A percentile compares a stretch with the other conserved stretches of the same genome.
phyloP scores from a whole-genome alignment of 768 basidiomycete genomes.

The Sistotremastrum suecicum region DNA sequence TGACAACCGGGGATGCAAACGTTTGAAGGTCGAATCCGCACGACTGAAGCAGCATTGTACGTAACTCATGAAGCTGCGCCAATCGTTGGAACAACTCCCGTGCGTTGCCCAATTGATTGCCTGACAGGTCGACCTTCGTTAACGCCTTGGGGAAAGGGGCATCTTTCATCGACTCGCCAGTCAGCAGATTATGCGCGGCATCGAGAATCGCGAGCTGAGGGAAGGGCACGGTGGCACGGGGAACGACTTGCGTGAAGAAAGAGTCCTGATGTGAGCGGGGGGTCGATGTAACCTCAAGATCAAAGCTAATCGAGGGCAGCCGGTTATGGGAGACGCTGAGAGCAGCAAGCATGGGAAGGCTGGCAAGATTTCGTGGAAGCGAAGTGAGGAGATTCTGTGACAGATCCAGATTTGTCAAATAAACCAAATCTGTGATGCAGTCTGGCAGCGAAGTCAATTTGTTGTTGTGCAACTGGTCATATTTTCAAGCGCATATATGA shows the following conservation, averaged over 20 bases:
- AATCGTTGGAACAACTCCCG: constrained; percentile 17
- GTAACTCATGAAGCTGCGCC: constrained; percentile 40
- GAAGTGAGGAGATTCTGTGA: constrained; percentile 55
- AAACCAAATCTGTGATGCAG: constrained; percentile 52
- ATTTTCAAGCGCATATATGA: not conserved
- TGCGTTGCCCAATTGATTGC: constrained; percentile 43
- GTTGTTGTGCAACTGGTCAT: constrained; percentile 58
- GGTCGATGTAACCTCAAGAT: constrained; percentile 10
- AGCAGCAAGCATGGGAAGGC: constrained; percentile 49
- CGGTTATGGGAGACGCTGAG: constrained; percentile 65
- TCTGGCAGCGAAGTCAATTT: constrained; percentile 45
- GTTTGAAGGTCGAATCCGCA: not conserved
- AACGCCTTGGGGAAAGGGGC: constrained; percentile 37
- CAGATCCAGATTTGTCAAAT: constrained; percentile 54
- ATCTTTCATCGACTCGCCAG: constrained; percentile 37
- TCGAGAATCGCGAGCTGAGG: constrained; percentile 54
- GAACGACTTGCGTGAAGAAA: constrained; percentile 52
- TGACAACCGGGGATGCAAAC: not conserved
- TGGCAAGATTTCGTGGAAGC: constrained; percentile 50
- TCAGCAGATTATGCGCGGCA: constrained; percentile 53
- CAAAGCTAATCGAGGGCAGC: constrained; percentile 30
- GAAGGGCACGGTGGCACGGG: constrained; percentile 47
- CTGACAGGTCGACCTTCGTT: constrained; percentile 47
- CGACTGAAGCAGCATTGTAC: constrained; percentile 4
- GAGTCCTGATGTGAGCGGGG: constrained; percentile 26